phyloP scores from a whole-genome alignment of 305 asterid species.

The Plantago coronopus region DNA sequence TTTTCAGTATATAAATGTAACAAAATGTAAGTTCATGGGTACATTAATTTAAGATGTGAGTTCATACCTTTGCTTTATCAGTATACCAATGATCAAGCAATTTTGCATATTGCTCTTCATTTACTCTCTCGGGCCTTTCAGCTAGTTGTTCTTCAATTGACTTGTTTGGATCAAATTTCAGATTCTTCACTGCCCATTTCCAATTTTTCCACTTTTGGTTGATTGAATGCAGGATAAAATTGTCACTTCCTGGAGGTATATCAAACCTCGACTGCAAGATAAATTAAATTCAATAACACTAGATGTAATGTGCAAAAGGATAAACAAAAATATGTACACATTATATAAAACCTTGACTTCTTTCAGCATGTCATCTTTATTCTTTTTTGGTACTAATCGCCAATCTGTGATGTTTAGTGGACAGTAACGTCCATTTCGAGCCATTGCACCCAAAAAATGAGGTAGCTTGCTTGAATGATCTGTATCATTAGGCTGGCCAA shows the following conservation, averaged over 20 bases:
- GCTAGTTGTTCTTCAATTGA: slow-evolving; percentile 3
- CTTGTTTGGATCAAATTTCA: not conserved
- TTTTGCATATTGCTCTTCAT: not conserved
- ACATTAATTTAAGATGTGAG: too few relatives aligned
- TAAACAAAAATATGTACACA: too few relatives aligned
- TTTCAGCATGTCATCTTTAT: not conserved
- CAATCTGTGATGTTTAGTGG: slow-evolving; percentile 1
- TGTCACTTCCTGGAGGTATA: not conserved
- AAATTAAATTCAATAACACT: not conserved
- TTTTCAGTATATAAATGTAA: too few relatives aligned
- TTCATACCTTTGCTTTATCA: not conserved
- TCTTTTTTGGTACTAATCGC: not conserved
- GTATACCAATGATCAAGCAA: not conserved
- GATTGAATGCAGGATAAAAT: not conserved
- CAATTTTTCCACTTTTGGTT: not conserved
- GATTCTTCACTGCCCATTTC: not conserved
- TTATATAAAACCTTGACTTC: not conserved
- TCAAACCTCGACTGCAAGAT: not conserved
- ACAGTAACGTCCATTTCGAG: not conserved
- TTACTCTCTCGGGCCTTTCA: not conserved
- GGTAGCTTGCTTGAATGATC: not conserved
- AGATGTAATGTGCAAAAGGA: too few relatives aligned
- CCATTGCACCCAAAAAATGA: slow-evolving; percentile 8
- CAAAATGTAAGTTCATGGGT: too few relatives aligned
- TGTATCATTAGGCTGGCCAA: slow-evolving; percentile 6